Evolutionary conservation across 2,329 filamentous ascomycete genomes (phyloP).

Genomic region (Fusarium cyanostomum): DNA sequence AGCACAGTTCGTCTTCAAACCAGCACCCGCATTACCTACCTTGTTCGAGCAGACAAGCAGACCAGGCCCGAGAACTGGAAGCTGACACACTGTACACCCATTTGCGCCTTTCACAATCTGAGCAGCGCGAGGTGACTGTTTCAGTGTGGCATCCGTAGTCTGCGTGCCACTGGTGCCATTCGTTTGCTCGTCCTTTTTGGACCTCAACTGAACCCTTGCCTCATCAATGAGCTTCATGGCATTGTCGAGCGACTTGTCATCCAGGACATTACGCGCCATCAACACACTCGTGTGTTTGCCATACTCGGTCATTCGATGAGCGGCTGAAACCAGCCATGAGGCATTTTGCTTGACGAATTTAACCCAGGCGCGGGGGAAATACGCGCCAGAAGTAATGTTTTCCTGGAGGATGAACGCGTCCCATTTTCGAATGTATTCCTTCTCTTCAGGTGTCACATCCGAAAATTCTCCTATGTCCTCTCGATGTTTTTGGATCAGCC

Average conservation of each 20-base stretch:
- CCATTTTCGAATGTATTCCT: slow-evolving; percentile 68
- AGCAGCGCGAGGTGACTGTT: slow-evolving; percentile 46
- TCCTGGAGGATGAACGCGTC: slow-evolving; percentile 63
- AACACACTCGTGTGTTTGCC: slow-evolving; percentile 64
- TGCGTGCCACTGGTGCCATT: slow-evolving; percentile 21
- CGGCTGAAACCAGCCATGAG: slow-evolving; percentile 60
- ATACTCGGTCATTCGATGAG: slow-evolving; percentile 62
- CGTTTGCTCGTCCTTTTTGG: slow-evolving; percentile 9
- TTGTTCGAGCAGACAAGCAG: slow-evolving; percentile 61
- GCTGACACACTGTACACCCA: slow-evolving; percentile 59
- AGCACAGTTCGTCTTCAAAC: slow-evolving; percentile 17
- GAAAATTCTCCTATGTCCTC: slow-evolving; percentile 67
- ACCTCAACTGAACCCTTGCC: slow-evolving; percentile 47
- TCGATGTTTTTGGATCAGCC: slow-evolving; percentile 68
- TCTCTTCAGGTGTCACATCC: slow-evolving; percentile 63
- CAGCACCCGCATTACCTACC: slow-evolving; percentile 54
- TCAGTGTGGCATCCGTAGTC: slow-evolving; percentile 28
- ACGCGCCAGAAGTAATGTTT: slow-evolving; percentile 61
- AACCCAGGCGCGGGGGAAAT: slow-evolving; percentile 62
- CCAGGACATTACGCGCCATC: slow-evolving; percentile 58
- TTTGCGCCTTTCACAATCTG: slow-evolving; percentile 55
- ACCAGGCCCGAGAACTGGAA: slow-evolving; percentile 58
- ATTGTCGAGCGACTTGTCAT: slow-evolving; percentile 54
- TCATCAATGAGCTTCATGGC: slow-evolving; percentile 56
- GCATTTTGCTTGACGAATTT: slow-evolving; percentile 62